Evolutionary conservation across 2,329 filamentous ascomycete species (phyloP).

Genomic region (Epichloe uncinata): DNA sequence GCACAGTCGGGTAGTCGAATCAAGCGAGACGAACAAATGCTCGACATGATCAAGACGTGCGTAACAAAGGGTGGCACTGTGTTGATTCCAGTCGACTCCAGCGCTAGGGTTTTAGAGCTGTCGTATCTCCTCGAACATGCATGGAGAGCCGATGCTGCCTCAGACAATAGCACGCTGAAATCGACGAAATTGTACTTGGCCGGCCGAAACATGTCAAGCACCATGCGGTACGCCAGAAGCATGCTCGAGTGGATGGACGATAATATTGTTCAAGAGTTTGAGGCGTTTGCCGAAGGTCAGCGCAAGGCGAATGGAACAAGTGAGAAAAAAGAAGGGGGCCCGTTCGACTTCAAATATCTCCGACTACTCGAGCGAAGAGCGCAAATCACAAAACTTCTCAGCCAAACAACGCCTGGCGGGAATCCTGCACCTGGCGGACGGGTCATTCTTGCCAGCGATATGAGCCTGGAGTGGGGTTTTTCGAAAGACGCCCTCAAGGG

Average conservation of each 20-base stretch:
- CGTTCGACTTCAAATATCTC: conserved; percentile 83
- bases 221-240: conserved; percentile 80
- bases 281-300: conserved; percentile 48
- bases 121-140: conserved; percentile 87
- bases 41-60: conserved; percentile 70
- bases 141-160: conserved; percentile 56
- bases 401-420: conserved; percentile 22
- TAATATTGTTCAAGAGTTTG: conserved; percentile 82
- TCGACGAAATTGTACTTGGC: conserved; percentile 63
- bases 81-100: conserved; percentile 87
- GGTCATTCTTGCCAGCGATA: conserved; percentile 85
- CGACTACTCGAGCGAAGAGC: conserved; percentile 70
- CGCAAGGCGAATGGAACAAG: conserved; percentile 31
- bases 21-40: conserved; percentile 72
- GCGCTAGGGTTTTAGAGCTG: conserved; percentile 83
- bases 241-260: conserved; percentile 99
- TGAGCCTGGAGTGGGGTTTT: conserved; percentile 88
- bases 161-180: conserved; percentile 37
- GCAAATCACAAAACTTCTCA: conserved; percentile 60
- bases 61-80: conserved; percentile 78
- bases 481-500: conserved; percentile 66
- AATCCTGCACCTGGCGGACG: conserved; percentile 36
- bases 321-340: conserved; percentile 48
- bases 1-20: conserved; percentile 59
- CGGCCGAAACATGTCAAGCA: conserved; percentile 73